Evolutionary conservation across 169 alveolate genomes (phyloP), one percentile per base, ranked within the genome.

Genomic region (Theileria orientalis): DNA sequence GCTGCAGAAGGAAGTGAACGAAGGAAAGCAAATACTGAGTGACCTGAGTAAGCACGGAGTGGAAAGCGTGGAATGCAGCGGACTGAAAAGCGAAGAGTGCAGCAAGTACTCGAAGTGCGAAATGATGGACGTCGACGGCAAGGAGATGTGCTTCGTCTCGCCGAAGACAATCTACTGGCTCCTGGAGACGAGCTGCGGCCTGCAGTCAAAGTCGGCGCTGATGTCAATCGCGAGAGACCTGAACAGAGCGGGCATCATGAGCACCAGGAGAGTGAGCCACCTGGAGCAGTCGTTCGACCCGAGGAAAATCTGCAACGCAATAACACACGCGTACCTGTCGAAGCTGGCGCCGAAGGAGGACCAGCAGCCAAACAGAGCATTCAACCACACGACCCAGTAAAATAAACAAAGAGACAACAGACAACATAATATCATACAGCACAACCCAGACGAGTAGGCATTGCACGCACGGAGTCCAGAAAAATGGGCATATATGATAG

Each of bases 171-270:
- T 74, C 21, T 74, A 61, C 35, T 69, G 68, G 89, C 82, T 82
- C 2, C 27, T 74, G 74, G 85, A 82, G 46, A 82, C 89, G 14
- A 69, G 59, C 76, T 82, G 89, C 35, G 85, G 85, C 40, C 69
- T 82, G 16, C 89, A 82, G 64, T 82, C 89, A n/a, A 82, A 74
- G 80, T 66, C 89, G 21, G 89, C 82, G n/a, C 85, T 82, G 30
- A 30, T 74, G 52, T 67, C 85, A 3, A 56, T 82, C 25, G 89
- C 69, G 3, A 73, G 82, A 19, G 89, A 82, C 54, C 69, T 79
- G n/a, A 78, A 23, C 74, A 63, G 75, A 27, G 74, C 64, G 52
- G 85, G 85, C n/a, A 14, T 82, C 49, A 72, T 82, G 79, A 74
- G 57, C 57, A 78, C 74, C 35, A 71, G 42, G 3, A 59, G 37